Evolutionary conservation across 257 asterid species (phyloP).

Genomic region (Mitragyna speciosa): DNA sequence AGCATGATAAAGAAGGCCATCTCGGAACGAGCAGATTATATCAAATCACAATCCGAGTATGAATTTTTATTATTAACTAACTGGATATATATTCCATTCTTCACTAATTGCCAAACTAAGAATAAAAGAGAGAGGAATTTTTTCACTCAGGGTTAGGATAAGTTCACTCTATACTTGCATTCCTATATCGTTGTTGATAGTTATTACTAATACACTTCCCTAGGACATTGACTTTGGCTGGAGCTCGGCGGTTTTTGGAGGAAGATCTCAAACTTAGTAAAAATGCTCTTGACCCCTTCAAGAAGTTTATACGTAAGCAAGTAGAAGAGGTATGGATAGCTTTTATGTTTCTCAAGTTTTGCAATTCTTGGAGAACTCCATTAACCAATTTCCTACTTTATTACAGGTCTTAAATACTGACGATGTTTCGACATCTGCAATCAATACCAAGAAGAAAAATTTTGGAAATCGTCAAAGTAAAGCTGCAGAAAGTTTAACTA

Average conservation of each 20-base stretch:
- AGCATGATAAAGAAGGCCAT: conserved; percentile 68
- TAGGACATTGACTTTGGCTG: conserved; percentile 70
- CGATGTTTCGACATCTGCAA: conserved; percentile 41
- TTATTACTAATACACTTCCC: conserved; percentile 19
- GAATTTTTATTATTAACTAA: conserved; percentile 21
- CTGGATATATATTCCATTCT: neutral
- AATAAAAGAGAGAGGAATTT: neutral
- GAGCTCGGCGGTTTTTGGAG: conserved; percentile 86
- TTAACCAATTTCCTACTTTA: conserved; percentile 8
- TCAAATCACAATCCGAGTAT: conserved; percentile 72
- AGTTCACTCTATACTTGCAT: neutral
- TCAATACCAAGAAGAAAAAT: conserved; percentile 41
- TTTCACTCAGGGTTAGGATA: neutral
- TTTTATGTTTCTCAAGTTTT: neutral
- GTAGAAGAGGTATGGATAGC: conserved; percentile 59
- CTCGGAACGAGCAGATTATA: conserved; percentile 65
- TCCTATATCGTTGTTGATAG: conserved; percentile 1
- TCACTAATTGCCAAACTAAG: neutral
- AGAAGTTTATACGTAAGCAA: conserved; percentile 57
- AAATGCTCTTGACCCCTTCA: conserved; percentile 69
- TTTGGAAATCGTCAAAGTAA: conserved; percentile 34
- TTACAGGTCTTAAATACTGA: conserved; percentile 56
- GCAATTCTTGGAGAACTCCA: conserved; percentile 1
- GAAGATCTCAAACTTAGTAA: conserved; percentile 79
- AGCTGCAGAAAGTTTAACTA: conserved; percentile 34